These are phyloP conservation scores for Phymatotrichopsis omnivora DNA, from an alignment of 2,329 filamentous ascomycete genomes.

Conservation along the genomic window DNA sequence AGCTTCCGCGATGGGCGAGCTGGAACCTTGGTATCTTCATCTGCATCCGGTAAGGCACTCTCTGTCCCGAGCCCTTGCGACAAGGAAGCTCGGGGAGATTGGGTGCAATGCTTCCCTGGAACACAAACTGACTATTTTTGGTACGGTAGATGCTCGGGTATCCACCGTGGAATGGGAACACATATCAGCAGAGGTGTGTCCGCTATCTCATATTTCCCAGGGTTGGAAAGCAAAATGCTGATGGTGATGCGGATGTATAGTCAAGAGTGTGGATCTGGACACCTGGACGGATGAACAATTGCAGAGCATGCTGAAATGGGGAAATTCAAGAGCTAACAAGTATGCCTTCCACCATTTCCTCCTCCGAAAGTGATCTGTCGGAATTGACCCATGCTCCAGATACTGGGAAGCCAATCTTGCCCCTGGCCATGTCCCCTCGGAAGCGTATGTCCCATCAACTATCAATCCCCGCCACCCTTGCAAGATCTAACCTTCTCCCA, in stretches of 20 bases:
- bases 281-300: constrained; percentile 98
- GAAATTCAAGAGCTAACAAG: constrained; percentile 92
- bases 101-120: no score
- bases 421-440: constrained; percentile 80
- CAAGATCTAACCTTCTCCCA: constrained; percentile 30
- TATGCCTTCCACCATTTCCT: constrained; percentile 36
- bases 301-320: constrained; percentile 88
- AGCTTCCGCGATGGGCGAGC: constrained; percentile 96
- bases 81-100: no score
- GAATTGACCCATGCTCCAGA: constrained; percentile 37
- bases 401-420: constrained; percentile 96
- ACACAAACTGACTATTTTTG: no score
- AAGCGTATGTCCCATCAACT: constrained; percentile 61
- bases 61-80: neutral
- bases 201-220: constrained; percentile 1
- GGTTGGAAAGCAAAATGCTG: neutral
- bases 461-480: no score
- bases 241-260: constrained; percentile 34
- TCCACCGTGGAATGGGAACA: constrained; percentile 97
- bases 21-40: constrained; percentile 98
- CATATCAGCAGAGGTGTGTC: constrained; percentile 66
- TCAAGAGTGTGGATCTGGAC: constrained; percentile 96
- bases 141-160: constrained; percentile 72
- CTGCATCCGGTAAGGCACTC: constrained; percentile 60
- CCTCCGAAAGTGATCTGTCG: constrained; percentile 13